These are phyloP conservation scores for Lodderomyces margitis DNA, from an alignment of 1,139 yeast species.

Conservation along the genomic window DNA sequence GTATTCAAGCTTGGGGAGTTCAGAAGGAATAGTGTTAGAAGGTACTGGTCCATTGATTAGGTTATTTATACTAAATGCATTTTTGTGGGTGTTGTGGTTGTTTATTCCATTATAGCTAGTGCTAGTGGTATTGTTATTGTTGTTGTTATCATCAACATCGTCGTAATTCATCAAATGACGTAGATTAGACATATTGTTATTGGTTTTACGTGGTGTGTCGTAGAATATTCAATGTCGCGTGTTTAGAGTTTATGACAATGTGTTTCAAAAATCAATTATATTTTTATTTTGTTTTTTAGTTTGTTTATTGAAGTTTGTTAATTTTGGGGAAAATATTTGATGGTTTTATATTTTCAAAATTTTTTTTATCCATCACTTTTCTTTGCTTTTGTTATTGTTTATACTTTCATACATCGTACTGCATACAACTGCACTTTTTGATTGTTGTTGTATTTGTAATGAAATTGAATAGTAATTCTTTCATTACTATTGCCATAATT, in stretches of 20 bases:
- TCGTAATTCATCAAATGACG: slow-evolving; percentile 16
- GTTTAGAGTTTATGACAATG: neutral
- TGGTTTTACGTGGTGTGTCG: neutral
- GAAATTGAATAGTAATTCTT: no score
- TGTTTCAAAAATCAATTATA: no score
- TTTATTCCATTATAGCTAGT: neutral
- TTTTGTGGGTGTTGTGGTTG: neutral
- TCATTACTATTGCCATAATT: no score
- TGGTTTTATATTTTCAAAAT: no score
- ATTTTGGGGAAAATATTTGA: no score
- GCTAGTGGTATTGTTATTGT: neutral
- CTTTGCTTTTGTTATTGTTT: no score
- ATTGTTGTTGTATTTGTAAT: no score
- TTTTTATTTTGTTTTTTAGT: neutral
- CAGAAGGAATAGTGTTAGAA: neutral
- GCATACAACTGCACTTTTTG: no score
- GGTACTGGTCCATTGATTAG: slow-evolving; percentile 2
- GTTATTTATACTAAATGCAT: slow-evolving; percentile 4
- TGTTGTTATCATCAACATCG: slow-evolving; percentile 10
- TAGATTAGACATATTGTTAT: slow-evolving; percentile 14
- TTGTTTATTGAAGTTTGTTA: no score
- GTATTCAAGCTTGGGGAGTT: slow-evolving; percentile 1
- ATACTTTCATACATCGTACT: no score
- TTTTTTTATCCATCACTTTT: no score
- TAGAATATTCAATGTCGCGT: neutral